These are phyloP conservation scores for Plectranthus barbatus DNA, from an alignment of 257 asterid species.

Conservation along the genomic window DNA sequence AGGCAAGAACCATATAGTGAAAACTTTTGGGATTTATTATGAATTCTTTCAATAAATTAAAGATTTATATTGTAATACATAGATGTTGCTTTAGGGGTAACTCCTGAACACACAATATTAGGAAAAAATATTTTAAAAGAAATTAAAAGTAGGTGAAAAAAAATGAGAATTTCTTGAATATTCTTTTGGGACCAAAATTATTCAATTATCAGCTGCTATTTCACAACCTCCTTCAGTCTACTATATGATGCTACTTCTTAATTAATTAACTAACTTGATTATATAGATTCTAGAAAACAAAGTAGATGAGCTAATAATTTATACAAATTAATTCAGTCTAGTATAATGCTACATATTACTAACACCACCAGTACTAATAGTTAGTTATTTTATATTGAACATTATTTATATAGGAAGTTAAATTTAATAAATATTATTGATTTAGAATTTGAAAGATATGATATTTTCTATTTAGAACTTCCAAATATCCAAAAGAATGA, in stretches of 20 bases:
- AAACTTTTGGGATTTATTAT: too few species aligned
- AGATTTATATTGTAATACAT: too few species aligned
- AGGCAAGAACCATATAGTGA: too few species aligned
- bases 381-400: not conserved
- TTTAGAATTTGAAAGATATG: too few species aligned
- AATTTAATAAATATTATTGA: too few species aligned
- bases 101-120: not conserved
- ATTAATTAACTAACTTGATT: not conserved
- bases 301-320: not conserved
- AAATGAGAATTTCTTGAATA: not conserved
- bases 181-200: not conserved
- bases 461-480: too few species aligned
- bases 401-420: too few species aligned
- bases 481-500: too few species aligned
- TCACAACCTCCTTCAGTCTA: not conserved
- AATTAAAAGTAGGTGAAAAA: not conserved
- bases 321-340: not conserved
- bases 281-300: not conserved
- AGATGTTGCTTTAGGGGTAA: too few species aligned
- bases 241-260: not conserved
- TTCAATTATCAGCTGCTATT: not conserved
- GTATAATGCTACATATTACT: too few species aligned
- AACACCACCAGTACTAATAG: too few species aligned
- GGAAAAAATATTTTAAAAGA: not conserved
- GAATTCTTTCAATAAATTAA: too few species aligned